Conservation (phyloP, 2,329 filamentous ascomycete species). For the Helicocarpus griseus region DNA sequence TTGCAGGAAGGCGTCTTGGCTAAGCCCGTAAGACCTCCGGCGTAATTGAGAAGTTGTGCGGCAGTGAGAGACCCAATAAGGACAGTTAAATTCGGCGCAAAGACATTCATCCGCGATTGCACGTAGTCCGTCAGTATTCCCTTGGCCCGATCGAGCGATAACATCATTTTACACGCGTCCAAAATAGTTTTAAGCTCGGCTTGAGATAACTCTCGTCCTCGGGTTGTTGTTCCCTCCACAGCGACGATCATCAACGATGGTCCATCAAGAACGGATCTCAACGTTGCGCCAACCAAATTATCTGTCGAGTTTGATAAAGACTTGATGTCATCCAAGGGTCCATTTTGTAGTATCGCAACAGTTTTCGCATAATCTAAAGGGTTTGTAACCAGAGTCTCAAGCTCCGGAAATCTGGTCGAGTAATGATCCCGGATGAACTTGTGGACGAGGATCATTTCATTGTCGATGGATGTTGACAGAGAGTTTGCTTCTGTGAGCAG, state of each 20-base stretch:
- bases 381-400: slow-evolving; percentile 82
- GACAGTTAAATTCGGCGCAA: slow-evolving; percentile 85
- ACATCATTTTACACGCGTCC: slow-evolving; percentile 74
- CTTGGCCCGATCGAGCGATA: slow-evolving; percentile 82
- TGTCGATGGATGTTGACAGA: slow-evolving; percentile 83
- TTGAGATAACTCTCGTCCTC: slow-evolving; percentile 66
- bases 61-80: slow-evolving; percentile 88
- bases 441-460: slow-evolving; percentile 85
- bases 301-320: slow-evolving; percentile 63
- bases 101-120: slow-evolving; percentile 91
- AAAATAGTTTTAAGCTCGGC: slow-evolving; percentile 65
- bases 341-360: slow-evolving; percentile 85
- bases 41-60: slow-evolving; percentile 90
- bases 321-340: slow-evolving; percentile 82
- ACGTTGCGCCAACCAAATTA: slow-evolving; percentile 64
- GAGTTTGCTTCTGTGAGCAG: slow-evolving; percentile 81
- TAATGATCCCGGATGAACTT: slow-evolving; percentile 97
- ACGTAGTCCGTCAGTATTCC: slow-evolving; percentile 84
- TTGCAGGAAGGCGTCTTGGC: slow-evolving; percentile 93
- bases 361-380: slow-evolving; percentile 93
- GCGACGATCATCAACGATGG: slow-evolving; percentile 93
- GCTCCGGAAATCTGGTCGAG: slow-evolving; percentile 82
- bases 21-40: slow-evolving; percentile 77
- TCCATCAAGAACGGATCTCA: slow-evolving; percentile 75
- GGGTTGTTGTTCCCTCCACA: slow-evolving; percentile 83